These are phyloP conservation scores for Cyclotella baltica DNA, from an alignment of 108 stramenopile genomes.

Conservation along the genomic window DNA sequence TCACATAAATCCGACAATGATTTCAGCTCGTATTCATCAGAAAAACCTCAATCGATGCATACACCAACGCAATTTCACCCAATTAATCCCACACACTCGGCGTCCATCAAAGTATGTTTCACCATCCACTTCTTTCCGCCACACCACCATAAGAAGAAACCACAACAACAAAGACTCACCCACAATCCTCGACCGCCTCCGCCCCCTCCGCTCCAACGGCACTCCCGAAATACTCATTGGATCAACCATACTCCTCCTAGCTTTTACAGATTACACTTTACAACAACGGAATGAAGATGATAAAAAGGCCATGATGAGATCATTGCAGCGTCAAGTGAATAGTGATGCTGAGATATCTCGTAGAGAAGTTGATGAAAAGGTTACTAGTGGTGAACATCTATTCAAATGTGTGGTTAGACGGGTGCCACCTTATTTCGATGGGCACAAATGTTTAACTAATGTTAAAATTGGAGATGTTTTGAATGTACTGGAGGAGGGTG, in stretches of 20 bases:
- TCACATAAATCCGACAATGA: too few relatives aligned
- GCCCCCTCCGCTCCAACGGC: constrained; percentile 40
- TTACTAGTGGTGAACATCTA: background rate
- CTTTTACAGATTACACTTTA: constrained; percentile 43
- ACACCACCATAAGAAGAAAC: background rate
- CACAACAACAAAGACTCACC: constrained; percentile 1
- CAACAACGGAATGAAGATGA: constrained; percentile 34
- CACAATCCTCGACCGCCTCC: constrained; percentile 24
- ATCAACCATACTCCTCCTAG: constrained; percentile 29
- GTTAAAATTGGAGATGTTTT: constrained; percentile 76
- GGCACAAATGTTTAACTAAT: constrained; percentile 54
- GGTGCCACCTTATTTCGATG: constrained; percentile 55
- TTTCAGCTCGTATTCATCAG: too few relatives aligned
- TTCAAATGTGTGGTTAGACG: constrained; percentile 62
- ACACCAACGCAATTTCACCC: too few relatives aligned
- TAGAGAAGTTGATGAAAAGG: constrained; percentile 20
- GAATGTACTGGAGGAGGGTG: constrained; percentile 71
- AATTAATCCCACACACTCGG: too few relatives aligned
- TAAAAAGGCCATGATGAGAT: constrained; percentile 20
- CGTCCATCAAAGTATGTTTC: too few relatives aligned
- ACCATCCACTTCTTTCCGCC: too few relatives aligned
- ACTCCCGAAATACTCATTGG: constrained; percentile 53
- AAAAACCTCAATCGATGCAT: too few relatives aligned
- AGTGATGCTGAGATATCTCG: constrained; percentile 31
- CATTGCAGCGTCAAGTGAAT: constrained; percentile 34